A percentile compares a stretch with the other conserved stretches of the same genome.
Evolutionary conservation across 192 early-diverging fungal species (phyloP).

Genomic region (Allomyces javanicus): DNA sequence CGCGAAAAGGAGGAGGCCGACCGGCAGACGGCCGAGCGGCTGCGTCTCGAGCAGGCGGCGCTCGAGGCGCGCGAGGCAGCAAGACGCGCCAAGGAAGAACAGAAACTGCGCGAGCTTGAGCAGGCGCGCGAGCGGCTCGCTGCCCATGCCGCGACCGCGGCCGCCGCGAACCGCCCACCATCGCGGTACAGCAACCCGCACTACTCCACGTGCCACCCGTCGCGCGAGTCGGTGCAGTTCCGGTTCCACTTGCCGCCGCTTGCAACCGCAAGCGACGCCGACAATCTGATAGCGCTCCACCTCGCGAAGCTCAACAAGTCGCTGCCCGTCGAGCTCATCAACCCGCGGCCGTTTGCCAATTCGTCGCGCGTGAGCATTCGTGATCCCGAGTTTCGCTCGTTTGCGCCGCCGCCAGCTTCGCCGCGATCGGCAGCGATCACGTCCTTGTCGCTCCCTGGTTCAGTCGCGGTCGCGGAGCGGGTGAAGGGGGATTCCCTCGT

Average conservation of each 20-base stretch:
- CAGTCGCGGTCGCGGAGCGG: neutral
- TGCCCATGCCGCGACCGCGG: neutral
- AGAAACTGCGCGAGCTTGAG: neutral
- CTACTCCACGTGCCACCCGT: neutral
- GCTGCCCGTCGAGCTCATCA: neutral
- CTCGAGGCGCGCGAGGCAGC: neutral
- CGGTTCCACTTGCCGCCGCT: neutral
- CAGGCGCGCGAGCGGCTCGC: neutral
- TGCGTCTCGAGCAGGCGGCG: neutral
- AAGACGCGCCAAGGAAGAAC: neutral
- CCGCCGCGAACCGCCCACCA: neutral
- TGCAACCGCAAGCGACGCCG: neutral
- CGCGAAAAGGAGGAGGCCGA: neutral
- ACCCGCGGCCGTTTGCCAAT: neutral
- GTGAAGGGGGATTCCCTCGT: neutral
- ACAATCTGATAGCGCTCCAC: neutral
- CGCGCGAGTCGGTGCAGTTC: neutral
- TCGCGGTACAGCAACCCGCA: neutral
- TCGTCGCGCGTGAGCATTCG: neutral
- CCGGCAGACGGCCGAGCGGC: neutral
- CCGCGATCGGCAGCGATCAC: neutral
- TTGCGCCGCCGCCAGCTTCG: neutral
- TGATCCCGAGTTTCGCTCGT: neutral
- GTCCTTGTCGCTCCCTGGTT: neutral
- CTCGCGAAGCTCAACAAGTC: neutral